phyloP scores from a whole-genome alignment of 306 rosid genomes.

The Herpetospermum pedunculosum region DNA sequence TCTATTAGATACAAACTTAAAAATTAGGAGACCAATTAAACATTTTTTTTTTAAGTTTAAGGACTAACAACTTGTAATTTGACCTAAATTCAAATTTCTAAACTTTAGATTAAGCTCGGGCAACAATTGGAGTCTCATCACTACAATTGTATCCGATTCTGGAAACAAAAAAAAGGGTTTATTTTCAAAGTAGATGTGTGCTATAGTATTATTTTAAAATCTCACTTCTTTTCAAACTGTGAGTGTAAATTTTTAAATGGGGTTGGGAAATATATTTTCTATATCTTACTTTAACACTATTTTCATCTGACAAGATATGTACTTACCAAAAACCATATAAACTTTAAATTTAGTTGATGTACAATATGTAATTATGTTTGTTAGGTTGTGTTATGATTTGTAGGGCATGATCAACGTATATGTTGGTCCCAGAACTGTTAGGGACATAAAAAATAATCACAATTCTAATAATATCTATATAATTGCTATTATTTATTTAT shows the following conservation, averaged over 20 bases:
- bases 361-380: not conserved
- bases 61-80: no score
- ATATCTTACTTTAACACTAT: not conserved
- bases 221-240: not conserved
- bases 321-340: not conserved
- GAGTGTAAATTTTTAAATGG: not conserved
- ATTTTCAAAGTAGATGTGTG: no score
- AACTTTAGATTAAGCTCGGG: no score
- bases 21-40: no score
- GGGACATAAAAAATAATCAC: not conserved
- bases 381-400: not conserved
- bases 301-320: not conserved
- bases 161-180: not conserved
- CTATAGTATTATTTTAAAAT: no score
- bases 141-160: no score
- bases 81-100: no score
- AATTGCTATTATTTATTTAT: not conserved
- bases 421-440: not conserved
- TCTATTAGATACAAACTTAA: no score
- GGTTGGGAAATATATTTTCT: not conserved
- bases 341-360: not conserved
- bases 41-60: no score
- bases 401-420: not conserved
- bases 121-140: no score
- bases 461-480: not conserved